Conservation (phyloP, 2,329 filamentous ascomycete genomes). For the Diaporthe australafricana region DNA sequence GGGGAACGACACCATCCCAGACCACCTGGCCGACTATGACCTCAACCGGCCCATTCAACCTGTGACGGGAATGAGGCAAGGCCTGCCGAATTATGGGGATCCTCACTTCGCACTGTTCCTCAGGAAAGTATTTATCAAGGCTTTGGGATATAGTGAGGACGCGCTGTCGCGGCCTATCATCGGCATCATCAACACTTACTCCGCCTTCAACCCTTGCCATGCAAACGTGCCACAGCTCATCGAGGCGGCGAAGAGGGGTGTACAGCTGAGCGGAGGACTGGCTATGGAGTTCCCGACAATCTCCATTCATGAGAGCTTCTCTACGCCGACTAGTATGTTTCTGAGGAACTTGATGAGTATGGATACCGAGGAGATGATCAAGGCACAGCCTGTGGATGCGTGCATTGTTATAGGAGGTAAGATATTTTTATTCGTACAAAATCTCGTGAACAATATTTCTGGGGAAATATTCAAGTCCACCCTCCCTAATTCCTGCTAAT, state of each 20-base stretch:
- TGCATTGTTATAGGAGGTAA: slow-evolving; percentile 75
- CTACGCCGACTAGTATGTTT: slow-evolving; percentile 80
- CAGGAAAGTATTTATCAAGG: slow-evolving; percentile 82
- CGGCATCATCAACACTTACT: slow-evolving; percentile 81
- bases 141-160: slow-evolving; percentile 78
- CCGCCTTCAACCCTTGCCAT: slow-evolving; percentile 80
- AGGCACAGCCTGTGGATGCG: slow-evolving; percentile 77
- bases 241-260: slow-evolving; percentile 76
- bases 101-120: slow-evolving; percentile 81
- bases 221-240: slow-evolving; percentile 78
- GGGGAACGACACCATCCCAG: slow-evolving; percentile 44
- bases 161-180: slow-evolving; percentile 77
- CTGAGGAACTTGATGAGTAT: slow-evolving; percentile 81
- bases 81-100: slow-evolving; percentile 77
- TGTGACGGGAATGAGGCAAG: slow-evolving; percentile 68
- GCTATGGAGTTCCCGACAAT: slow-evolving; percentile 82
- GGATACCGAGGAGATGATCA: slow-evolving; percentile 84
- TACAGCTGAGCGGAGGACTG: slow-evolving; percentile 74
- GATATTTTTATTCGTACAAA: slow-evolving; percentile 33
- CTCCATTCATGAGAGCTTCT: slow-evolving; percentile 76
- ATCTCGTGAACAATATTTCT: background rate
- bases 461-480: background rate
- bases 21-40: slow-evolving; percentile 70
- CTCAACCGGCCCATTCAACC: slow-evolving; percentile 64
- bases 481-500: background rate